Conservation (phyloP, 2,329 filamentous ascomycete species). For the Xylaria sp. region DNA sequence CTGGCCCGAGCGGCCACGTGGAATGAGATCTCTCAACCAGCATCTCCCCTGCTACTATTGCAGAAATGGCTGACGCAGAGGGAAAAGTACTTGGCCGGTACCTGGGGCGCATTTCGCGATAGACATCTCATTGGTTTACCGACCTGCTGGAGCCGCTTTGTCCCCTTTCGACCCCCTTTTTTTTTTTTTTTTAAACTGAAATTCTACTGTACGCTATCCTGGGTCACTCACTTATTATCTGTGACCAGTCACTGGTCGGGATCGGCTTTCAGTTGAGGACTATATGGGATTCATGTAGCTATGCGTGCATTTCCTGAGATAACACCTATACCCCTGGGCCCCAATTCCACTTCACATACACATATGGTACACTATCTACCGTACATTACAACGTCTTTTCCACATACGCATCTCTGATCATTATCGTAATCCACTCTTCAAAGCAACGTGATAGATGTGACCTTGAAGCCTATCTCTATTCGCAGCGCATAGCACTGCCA, state of each 20-base stretch:
- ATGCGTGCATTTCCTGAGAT: background rate
- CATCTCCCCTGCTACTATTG: constrained; percentile 43
- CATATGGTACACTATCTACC: constrained; percentile 14
- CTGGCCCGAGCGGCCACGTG: constrained; percentile 49
- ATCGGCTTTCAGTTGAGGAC: background rate
- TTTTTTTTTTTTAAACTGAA: background rate
- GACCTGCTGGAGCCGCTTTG: constrained; percentile 25
- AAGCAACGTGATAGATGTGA: constrained; percentile 5
- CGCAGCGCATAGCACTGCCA: constrained; percentile 10
- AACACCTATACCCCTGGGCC: constrained; percentile 4
- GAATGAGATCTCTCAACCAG: constrained; percentile 44
- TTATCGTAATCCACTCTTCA: constrained; percentile 6
- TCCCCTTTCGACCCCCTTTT: background rate
- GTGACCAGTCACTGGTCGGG: background rate
- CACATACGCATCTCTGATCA: constrained; percentile 4
- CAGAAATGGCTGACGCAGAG: constrained; percentile 43
- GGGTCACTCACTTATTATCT: background rate
- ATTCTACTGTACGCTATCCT: background rate
- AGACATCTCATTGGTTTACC: constrained; percentile 29
- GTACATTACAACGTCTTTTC: constrained; percentile 1
- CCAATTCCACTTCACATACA: background rate
- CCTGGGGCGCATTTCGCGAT: constrained; percentile 22
- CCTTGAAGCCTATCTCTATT: constrained; percentile 9
- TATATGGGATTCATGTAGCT: background rate
- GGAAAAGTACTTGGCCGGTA: constrained; percentile 36